Evolutionary conservation across 2,329 filamentous ascomycete species (phyloP).

Genomic region (Juglanconis oblonga): DNA sequence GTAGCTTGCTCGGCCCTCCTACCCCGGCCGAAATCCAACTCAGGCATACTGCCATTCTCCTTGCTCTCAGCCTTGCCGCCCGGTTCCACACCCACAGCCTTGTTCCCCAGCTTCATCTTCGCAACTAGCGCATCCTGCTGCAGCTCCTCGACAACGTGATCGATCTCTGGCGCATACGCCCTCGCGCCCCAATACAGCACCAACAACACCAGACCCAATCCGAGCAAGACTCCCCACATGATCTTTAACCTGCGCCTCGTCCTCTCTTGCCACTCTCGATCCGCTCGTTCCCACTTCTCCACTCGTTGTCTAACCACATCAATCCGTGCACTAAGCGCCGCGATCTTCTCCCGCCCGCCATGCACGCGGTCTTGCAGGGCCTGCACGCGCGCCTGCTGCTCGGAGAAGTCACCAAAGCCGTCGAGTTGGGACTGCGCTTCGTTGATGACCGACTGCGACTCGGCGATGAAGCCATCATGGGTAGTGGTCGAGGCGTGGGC

Average conservation of each 20-base stretch:
- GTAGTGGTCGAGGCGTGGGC: constrained; percentile 58
- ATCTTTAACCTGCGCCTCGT: constrained; percentile 61
- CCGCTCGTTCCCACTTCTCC: constrained; percentile 64
- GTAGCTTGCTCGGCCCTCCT: constrained; percentile 8
- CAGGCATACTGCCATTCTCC: constrained; percentile 23
- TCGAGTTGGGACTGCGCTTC: constrained; percentile 62
- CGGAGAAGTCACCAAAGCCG: constrained; percentile 58
- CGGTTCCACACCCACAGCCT: background rate
- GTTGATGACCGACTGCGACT: constrained; percentile 55
- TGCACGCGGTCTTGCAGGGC: constrained; percentile 60
- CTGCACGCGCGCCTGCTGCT: constrained; percentile 62
- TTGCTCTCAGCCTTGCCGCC: constrained; percentile 18
- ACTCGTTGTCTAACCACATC: constrained; percentile 62
- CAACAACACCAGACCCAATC: constrained; percentile 45
- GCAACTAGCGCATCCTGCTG: constrained; percentile 9
- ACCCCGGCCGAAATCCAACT: constrained; percentile 23
- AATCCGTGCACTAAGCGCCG: constrained; percentile 59
- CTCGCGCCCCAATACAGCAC: constrained; percentile 35
- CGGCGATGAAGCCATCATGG: constrained; percentile 55
- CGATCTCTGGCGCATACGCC: constrained; percentile 9
- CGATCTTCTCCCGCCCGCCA: constrained; percentile 56
- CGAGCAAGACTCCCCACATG: constrained; percentile 59
- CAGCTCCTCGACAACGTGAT: constrained; percentile 12
- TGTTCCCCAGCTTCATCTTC: constrained; percentile 9
- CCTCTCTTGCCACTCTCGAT: constrained; percentile 65